phyloP scores from a whole-genome alignment of 371 early-diverging fungal species.

The Rhizomucor pusillus region DNA sequence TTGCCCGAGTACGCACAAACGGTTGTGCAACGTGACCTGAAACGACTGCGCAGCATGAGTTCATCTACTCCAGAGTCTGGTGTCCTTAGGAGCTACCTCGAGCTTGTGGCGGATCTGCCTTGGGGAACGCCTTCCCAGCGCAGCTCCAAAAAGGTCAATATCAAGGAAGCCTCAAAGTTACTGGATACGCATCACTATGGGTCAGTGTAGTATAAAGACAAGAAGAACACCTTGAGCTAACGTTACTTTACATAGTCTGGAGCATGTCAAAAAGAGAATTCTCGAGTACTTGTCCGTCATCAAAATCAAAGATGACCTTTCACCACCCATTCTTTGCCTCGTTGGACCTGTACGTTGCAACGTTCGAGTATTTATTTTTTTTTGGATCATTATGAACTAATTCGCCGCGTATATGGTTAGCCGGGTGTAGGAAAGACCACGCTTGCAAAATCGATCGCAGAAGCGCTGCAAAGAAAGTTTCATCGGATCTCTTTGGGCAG shows the following conservation, averaged over 20 bases:
- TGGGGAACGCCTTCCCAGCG: constrained; percentile 47
- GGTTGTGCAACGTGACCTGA: constrained; percentile 66
- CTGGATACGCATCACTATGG: constrained; percentile 84
- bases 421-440: constrained; percentile 87
- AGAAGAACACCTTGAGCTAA: not conserved
- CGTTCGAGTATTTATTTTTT: not conserved
- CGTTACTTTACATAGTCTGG: constrained; percentile 38
- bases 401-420: constrained; percentile 3
- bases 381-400: not conserved
- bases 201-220: constrained; percentile 6
- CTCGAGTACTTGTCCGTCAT: constrained; percentile 82
- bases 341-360: constrained; percentile 54
- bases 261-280: constrained; percentile 80
- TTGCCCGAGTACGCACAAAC: constrained; percentile 64
- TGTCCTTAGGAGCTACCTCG: constrained; percentile 75
- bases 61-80: constrained; percentile 75
- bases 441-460: constrained; percentile 75
- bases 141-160: constrained; percentile 57
- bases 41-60: constrained; percentile 70
- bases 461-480: constrained; percentile 77
- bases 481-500: constrained; percentile 85
- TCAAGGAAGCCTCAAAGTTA: constrained; percentile 58
- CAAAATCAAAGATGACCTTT: constrained; percentile 63
- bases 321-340: constrained; percentile 79
- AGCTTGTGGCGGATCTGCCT: constrained; percentile 76